Evolutionary conservation across 129 eudicot species (phyloP).

Genomic region (Heracleum sosnowskyi): DNA sequence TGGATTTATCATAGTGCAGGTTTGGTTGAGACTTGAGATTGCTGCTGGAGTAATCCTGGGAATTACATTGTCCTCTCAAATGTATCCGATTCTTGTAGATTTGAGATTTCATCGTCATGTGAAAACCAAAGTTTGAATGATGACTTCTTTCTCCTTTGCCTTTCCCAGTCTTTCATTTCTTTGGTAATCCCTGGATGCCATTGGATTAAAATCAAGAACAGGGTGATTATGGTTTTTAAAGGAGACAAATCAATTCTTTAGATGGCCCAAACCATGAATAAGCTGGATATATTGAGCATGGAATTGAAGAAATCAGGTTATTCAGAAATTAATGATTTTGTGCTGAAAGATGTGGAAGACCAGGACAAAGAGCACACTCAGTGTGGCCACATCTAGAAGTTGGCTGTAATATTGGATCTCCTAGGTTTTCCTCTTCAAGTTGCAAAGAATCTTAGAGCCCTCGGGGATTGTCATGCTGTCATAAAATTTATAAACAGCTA

Average conservation of each 20-base stretch:
- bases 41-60: slow-evolving; percentile 74
- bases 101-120: too few species aligned
- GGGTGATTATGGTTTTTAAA: slow-evolving; percentile 64
- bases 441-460: slow-evolving; percentile 57
- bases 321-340: slow-evolving; percentile 44
- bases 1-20: slow-evolving; percentile 41
- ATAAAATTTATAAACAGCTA: slow-evolving; percentile 53
- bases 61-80: slow-evolving; percentile 70
- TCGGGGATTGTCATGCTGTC: slow-evolving; percentile 26
- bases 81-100: slow-evolving; percentile 36
- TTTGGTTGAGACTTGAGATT: slow-evolving; percentile 35
- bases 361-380: slow-evolving; percentile 78
- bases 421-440: slow-evolving; percentile 59
- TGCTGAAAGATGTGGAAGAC: slow-evolving; percentile 89
- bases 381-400: slow-evolving; percentile 84
- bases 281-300: slow-evolving; percentile 33
- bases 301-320: slow-evolving; percentile 65
- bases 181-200: slow-evolving; percentile 82
- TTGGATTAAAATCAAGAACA: slow-evolving; percentile 86
- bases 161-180: too few species aligned
- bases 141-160: too few species aligned
- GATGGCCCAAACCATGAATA: slow-evolving; percentile 47
- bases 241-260: slow-evolving; percentile 69
- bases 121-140: too few species aligned
- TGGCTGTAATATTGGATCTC: slow-evolving; percentile 67